phyloP scores from a whole-genome alignment of 1,284 basidiomycete genomes.

The Papiliotrema flavescens region DNA sequence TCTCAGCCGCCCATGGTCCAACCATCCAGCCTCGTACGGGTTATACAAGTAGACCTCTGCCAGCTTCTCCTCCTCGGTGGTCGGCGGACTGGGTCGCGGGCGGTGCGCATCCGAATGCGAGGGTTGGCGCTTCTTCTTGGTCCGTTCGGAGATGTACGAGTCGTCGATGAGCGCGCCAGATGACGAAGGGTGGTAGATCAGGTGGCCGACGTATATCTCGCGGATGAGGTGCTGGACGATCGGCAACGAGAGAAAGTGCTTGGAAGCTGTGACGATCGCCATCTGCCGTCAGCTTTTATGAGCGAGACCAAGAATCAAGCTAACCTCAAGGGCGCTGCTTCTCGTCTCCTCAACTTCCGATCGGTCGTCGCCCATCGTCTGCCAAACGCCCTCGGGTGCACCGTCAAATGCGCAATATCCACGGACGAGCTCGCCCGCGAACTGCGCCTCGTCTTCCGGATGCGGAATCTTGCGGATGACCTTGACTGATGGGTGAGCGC shows the following conservation, averaged over 20 bases:
- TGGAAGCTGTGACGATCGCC: conserved; percentile 76
- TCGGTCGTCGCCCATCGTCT: conserved; percentile 61
- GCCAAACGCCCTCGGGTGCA: conserved; percentile 63
- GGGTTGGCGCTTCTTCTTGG: conserved; percentile 14
- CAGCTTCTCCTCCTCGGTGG: conserved; percentile 18
- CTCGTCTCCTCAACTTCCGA: conserved; percentile 59
- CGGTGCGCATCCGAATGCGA: conserved; percentile 3
- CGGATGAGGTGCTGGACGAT: conserved; percentile 77
- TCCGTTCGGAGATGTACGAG: conserved; percentile 66
- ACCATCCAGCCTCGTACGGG: conserved; percentile 65
- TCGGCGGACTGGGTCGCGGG: background rate
- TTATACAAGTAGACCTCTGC: conserved; percentile 62
- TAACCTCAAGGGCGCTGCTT: conserved; percentile 70
- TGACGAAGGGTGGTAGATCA: conserved; percentile 54
- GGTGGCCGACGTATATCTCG: conserved; percentile 67
- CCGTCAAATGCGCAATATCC: conserved; percentile 77
- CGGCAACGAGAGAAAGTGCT: conserved; percentile 71
- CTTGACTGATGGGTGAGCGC: conserved; percentile 54
- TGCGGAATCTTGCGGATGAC: conserved; percentile 67
- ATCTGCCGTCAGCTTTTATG: conserved; percentile 54
- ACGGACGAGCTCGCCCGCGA: conserved; percentile 71
- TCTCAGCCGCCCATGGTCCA: conserved; percentile 72
- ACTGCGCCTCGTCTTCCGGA: conserved; percentile 58
- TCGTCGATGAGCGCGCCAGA: conserved; percentile 73
- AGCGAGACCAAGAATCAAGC: conserved; percentile 14